Evolutionary conservation across 805 yeast species (phyloP).

Genomic region (Candida yuanshanica): DNA sequence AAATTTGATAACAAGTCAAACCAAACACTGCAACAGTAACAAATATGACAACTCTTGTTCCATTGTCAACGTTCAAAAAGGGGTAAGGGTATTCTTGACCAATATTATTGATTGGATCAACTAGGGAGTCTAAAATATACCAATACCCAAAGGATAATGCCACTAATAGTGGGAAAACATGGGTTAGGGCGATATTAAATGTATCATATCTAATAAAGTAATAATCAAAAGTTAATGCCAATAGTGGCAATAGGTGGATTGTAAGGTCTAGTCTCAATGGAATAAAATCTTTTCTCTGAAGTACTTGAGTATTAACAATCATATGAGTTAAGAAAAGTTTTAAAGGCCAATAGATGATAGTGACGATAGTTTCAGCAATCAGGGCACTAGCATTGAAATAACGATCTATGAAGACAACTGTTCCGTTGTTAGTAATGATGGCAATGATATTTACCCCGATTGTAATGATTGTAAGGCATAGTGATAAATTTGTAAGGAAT

Average conservation of each 20-base stretch:
- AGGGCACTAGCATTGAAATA: constrained; percentile 43
- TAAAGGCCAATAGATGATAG: constrained; percentile 66
- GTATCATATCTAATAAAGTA: constrained; percentile 45
- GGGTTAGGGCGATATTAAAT: constrained; percentile 28
- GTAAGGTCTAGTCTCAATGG: constrained; percentile 49
- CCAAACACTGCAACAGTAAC: constrained; percentile 36
- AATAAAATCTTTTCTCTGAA: constrained; percentile 27
- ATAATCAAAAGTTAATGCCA: constrained; percentile 48
- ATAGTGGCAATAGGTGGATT: constrained; percentile 55
- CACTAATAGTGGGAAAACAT: constrained; percentile 37
- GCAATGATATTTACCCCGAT: constrained; percentile 10
- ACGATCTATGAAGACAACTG: constrained; percentile 5
- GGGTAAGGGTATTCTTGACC: constrained; percentile 53
- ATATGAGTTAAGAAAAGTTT: constrained; percentile 44
- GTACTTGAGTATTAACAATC: constrained; percentile 33
- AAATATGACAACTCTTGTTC: constrained; percentile 43
- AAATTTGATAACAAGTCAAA: constrained; percentile 11
- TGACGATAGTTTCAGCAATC: constrained; percentile 55
- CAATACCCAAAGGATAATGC: constrained; percentile 27
- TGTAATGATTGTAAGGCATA: constrained; percentile 37
- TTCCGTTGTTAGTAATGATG: constrained; percentile 23
- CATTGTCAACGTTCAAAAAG: constrained; percentile 49
- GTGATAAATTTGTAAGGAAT: constrained; percentile 64
- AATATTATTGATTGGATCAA: constrained; percentile 34
- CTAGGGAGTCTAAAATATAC: constrained; percentile 40